Percentiles rank a stretch among this genome's conserved stretches.
phyloP scores from a whole-genome alignment of 140 eudicot genomes.

The Artemisia princeps region DNA sequence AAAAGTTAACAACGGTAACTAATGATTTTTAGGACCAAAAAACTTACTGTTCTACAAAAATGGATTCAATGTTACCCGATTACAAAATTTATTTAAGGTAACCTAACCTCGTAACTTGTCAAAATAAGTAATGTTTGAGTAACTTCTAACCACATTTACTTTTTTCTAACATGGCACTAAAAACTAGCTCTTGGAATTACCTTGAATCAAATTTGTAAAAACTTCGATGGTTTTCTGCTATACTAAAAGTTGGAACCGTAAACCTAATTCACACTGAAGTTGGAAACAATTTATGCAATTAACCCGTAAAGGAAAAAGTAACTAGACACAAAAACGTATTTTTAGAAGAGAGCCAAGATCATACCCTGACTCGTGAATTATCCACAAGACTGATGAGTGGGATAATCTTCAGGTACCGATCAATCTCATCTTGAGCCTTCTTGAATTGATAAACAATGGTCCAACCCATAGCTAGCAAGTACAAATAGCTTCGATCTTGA shows the following conservation, averaged over 20 bases:
- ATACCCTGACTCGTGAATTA: constrained; percentile 93
- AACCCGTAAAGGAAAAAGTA: not conserved
- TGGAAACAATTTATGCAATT: not conserved
- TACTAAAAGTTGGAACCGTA: too few relatives aligned
- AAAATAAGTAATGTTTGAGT: not conserved
- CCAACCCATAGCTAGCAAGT: constrained; percentile 99
- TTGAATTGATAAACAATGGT: constrained; percentile 89
- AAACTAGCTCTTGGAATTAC: not conserved
- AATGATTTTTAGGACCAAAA: too few relatives aligned
- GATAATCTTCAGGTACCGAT: constrained; percentile 77
- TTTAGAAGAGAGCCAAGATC: not conserved
- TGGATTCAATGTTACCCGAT: not conserved
- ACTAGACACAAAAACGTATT: not conserved
- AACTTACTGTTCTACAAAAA: not conserved
- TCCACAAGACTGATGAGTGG: constrained; percentile 92
- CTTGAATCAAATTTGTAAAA: not conserved
- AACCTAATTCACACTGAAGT: too few relatives aligned
- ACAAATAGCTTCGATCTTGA: constrained; percentile 82
- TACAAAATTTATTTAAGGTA: not conserved
- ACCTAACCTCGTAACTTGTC: not conserved
- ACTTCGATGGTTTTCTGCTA: not conserved
- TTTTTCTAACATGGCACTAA: not conserved
- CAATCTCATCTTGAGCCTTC: constrained; percentile 84
- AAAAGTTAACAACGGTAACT: too few relatives aligned
- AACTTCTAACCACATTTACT: not conserved